Conservation (phyloP, 108 stramenopile genomes). For the Seminavis robusta region DNA sequence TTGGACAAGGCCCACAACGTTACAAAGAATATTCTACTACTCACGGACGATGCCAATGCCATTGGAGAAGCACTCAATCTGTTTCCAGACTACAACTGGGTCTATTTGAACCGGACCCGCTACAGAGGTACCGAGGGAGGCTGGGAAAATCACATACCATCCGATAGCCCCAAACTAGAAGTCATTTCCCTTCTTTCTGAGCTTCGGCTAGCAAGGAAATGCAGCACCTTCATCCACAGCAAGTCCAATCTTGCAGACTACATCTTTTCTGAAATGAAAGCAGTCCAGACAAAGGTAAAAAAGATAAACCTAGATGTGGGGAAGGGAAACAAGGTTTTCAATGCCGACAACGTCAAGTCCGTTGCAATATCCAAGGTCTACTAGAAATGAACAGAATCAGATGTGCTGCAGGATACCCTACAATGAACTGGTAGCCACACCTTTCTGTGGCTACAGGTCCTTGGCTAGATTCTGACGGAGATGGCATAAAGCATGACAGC, state of each 20-base stretch:
- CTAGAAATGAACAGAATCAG: no score
- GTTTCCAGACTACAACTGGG: constrained; percentile 22
- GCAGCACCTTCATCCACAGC: constrained; percentile 10
- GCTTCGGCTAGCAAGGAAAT: constrained; percentile 10
- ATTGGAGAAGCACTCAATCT: constrained; percentile 23
- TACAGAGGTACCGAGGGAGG: constrained; percentile 22
- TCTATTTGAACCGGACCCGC: constrained; percentile 27
- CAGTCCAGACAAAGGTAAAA: no score
- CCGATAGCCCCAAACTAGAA: constrained; percentile 16
- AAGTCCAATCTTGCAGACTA: constrained; percentile 1
- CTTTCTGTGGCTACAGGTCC: no score
- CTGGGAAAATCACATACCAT: constrained; percentile 33
- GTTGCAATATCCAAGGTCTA: no score
- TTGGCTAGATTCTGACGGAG: no score
- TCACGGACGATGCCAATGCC: constrained; percentile 43
- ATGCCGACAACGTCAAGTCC: no score
- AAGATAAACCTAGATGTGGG: no score
- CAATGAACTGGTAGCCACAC: no score
- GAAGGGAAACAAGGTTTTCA: no score
- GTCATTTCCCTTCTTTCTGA: constrained; percentile 6
- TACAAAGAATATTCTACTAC: constrained; percentile 10
- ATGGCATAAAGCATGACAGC: no score
- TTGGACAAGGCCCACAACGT: not conserved
- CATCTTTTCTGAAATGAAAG: no score
- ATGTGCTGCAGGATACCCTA: no score